phyloP scores from a whole-genome alignment of 345 rosid species.

The Eucalyptus cladocalyx region DNA sequence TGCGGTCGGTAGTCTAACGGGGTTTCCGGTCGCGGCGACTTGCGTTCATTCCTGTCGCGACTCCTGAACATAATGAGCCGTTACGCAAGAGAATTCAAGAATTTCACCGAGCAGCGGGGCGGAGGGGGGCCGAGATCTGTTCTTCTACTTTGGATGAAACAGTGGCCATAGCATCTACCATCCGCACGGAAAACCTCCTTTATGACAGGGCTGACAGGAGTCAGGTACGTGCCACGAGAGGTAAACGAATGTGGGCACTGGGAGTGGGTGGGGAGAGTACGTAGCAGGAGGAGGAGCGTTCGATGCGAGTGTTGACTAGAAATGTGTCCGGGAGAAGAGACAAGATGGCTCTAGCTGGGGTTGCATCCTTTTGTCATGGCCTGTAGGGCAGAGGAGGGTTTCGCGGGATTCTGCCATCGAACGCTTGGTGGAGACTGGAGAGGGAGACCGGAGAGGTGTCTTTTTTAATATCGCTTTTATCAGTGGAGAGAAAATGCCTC shows the following conservation, averaged over 20 bases:
- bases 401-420: background rate
- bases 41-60: background rate
- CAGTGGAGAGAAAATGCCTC: background rate
- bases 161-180: background rate
- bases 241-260: background rate
- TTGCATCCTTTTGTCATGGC: background rate
- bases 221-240: background rate
- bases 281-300: background rate
- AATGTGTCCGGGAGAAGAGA: background rate
- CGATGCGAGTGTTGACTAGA: background rate
- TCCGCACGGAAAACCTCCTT: background rate
- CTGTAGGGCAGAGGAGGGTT: background rate
- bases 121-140: background rate
- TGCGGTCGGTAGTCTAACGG: background rate
- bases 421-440: background rate
- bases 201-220: background rate
- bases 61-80: background rate
- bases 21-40: background rate
- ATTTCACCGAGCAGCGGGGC: background rate
- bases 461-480: background rate
- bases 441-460: background rate
- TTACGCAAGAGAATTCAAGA: background rate
- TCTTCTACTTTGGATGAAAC: background rate
- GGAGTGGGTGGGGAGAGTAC: background rate
- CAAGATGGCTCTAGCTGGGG: background rate